Percentiles rank a stretch among this genome's conserved stretches.
Evolutionary conservation across 768 basidiomycete genomes (phyloP).

Genomic region (Dioszegia hungarica): DNA sequence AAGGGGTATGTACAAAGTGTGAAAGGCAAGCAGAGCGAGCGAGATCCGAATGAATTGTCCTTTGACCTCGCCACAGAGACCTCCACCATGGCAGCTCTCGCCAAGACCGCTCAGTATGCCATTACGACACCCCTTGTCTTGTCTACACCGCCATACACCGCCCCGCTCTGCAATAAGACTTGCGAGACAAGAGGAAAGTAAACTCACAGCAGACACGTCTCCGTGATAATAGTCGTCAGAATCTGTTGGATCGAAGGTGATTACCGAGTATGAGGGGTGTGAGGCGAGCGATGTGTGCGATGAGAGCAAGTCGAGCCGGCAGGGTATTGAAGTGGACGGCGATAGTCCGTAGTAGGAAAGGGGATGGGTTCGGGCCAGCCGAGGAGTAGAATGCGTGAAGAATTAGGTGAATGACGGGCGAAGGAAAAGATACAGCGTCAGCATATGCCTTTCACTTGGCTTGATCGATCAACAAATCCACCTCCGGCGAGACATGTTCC

Average conservation of each 20-base stretch:
- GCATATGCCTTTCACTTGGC: background rate
- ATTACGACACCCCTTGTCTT: background rate
- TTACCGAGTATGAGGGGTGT: background rate
- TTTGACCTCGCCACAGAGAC: no score
- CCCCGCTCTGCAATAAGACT: no score
- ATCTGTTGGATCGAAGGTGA: conserved; percentile 12
- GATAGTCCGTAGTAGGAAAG: no score
- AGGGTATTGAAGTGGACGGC: no score
- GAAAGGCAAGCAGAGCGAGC: no score
- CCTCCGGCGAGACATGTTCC: background rate
- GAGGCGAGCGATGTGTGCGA: background rate
- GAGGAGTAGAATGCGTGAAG: background rate
- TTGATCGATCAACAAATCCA: background rate
- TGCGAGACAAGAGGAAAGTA: background rate
- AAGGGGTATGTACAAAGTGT: no score
- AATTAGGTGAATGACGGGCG: background rate
- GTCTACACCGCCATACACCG: background rate
- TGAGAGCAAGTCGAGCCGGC: background rate
- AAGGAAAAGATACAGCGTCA: background rate
- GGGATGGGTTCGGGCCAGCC: background rate
- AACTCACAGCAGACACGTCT: conserved; percentile 24
- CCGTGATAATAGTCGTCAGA: conserved; percentile 25
- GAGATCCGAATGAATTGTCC: background rate
- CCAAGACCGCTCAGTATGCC: no score
- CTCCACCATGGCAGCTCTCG: no score